Percentiles rank a stretch among this genome's conserved stretches.
These are phyloP conservation scores for Amanita exitialis DNA, from an alignment of 768 basidiomycete genomes.

Conservation along the genomic window DNA sequence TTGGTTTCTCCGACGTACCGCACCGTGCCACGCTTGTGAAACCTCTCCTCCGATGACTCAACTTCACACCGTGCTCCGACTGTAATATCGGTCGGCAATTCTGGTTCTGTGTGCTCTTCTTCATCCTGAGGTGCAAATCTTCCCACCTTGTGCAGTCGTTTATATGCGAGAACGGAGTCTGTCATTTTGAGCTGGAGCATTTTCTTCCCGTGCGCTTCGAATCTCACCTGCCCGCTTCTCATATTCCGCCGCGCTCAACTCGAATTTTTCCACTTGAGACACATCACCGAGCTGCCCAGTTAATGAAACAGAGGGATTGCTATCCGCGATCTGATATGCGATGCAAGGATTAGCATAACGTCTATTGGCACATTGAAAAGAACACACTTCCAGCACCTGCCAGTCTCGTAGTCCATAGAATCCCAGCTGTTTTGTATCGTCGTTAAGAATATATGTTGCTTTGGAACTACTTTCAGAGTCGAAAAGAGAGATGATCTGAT, in stretches of 20 bases:
- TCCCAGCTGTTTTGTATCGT: slow-evolving; percentile 60
- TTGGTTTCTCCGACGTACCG: slow-evolving; percentile 76
- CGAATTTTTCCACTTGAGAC: slow-evolving; percentile 87
- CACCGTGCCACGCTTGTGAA: slow-evolving; percentile 76
- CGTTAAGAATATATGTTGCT: slow-evolving; percentile 44
- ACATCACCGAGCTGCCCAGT: slow-evolving; percentile 83
- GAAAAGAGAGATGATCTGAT: slow-evolving; percentile 60
- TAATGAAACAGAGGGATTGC: slow-evolving; percentile 63
- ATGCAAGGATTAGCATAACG: slow-evolving; percentile 2
- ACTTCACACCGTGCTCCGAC: slow-evolving; percentile 80
- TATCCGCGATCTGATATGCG: slow-evolving; percentile 51
- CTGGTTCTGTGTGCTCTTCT: slow-evolving; percentile 13
- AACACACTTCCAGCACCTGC: slow-evolving; percentile 71
- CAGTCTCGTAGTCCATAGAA: slow-evolving; percentile 68
- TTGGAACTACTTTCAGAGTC: slow-evolving; percentile 43
- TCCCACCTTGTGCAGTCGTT: slow-evolving; percentile 79
- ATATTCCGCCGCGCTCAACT: slow-evolving; percentile 76
- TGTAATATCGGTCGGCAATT: slow-evolving; percentile 35
- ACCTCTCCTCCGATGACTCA: slow-evolving; percentile 53
- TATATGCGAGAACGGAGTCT: slow-evolving; percentile 90
- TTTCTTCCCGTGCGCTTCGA: background rate
- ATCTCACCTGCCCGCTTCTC: slow-evolving; percentile 61
- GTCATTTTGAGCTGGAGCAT: background rate
- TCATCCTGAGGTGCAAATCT: slow-evolving; percentile 62
- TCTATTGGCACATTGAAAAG: background rate